Base-by-base conservation (phyloP, 2,329 filamentous ascomycete species). In the Penicillium psychrosexuale region DNA sequence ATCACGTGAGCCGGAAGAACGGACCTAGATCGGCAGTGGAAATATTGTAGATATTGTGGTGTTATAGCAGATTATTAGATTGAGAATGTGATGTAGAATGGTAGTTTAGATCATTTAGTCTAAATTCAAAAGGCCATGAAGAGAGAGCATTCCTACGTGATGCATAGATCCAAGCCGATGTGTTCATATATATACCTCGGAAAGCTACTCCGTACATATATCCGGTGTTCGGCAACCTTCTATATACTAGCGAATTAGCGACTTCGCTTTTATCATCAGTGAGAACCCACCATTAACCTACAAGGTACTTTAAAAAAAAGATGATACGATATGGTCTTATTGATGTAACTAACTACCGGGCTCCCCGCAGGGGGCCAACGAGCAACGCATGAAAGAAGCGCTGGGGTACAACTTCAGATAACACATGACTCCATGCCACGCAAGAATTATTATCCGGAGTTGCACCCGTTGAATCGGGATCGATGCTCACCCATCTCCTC, bases 1-100 rank as follows among this genome's bases (percentile, higher is more conserved):
- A 60, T 74, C 72, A 75, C 70, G 70, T 75, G 72, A 46, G 0
- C 65, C 68, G 38, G 47, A 44, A 50, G 28, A 50, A 27, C 47
- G 47, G 47, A 50, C 30, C 19, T 17, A 17, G 27, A 50, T 44
- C 47, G 30, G 47, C 15, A 24, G 17, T 24, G 8, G 13, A 45
- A 12, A 24, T 15, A 22, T 34, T n/a, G 43, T 15, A 45, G 13
- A n/a, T 45, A 22, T 22, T 15, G 4, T 33, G 1, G 8, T 24
- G n/a, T 33, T 22, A n/a, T 15, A 17, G n/a, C 8, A 7, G 17
- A 8, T 3, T 17, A 12, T 17, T 17, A 30, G 1, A n/a, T 31
- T 31, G 1, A 6, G 7, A 31, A 44, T 1, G 2, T 8, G 22
- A 11, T n/a, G 8, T 1, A 42, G 4, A 12, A 11, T 42, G 24